Conservation (phyloP, 2,329 filamentous ascomycete genomes). For the Arthrinium phaeospermum region DNA sequence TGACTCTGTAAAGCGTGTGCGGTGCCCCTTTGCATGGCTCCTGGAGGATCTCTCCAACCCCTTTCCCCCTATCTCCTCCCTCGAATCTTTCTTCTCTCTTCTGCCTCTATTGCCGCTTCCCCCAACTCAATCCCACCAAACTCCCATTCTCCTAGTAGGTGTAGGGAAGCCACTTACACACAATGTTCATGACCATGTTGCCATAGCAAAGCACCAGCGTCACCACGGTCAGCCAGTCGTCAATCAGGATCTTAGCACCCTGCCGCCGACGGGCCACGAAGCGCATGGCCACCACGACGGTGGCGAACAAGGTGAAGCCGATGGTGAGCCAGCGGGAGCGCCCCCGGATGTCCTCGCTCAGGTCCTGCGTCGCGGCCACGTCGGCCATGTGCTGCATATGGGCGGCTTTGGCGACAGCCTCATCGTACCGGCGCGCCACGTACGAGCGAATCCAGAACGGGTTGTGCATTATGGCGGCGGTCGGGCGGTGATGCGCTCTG, state of each 20-base stretch:
- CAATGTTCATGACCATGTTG: constrained; percentile 15
- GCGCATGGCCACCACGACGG: constrained; percentile 17
- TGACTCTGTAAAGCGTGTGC: neutral
- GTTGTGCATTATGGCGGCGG: neutral
- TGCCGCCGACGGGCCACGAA: constrained; percentile 16
- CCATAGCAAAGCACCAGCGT: constrained; percentile 3
- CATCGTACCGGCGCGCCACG: constrained; percentile 19
- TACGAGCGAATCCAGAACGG: constrained; percentile 12
- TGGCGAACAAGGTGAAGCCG: constrained; percentile 19
- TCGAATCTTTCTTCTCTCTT: neutral
- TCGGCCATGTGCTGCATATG: constrained; percentile 12
- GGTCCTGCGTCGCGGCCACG: constrained; percentile 14
- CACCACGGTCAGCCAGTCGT: constrained; percentile 20
- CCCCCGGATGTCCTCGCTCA: neutral
- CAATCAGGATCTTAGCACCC: constrained; percentile 10
- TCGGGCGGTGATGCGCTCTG: neutral
- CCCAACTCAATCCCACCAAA: neutral
- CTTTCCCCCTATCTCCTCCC: neutral
- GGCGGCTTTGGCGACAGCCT: constrained; percentile 1
- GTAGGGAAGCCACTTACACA: constrained; percentile 3
- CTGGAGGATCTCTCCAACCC: neutral
- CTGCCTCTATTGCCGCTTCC: too few species aligned
- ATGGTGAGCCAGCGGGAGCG: neutral
- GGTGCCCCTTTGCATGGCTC: neutral
- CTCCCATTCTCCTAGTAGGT: neutral